Evolutionary conservation across 2,329 filamentous ascomycete genomes (phyloP).

Genomic region (Colletotrichum eremochloae): DNA sequence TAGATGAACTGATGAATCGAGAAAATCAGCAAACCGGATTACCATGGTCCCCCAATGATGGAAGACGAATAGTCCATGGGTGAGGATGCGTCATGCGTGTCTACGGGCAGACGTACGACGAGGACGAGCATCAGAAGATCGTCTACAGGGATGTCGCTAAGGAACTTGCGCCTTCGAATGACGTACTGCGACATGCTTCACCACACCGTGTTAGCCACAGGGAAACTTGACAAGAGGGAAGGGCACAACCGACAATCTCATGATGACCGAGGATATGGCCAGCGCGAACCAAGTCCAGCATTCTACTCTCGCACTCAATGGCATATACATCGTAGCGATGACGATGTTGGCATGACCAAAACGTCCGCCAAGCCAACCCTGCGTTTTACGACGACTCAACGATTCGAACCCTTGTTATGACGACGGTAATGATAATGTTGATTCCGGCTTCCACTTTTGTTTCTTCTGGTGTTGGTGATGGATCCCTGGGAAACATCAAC

Average conservation of each 20-base stretch:
- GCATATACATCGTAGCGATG: constrained; percentile 15
- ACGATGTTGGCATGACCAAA: not conserved
- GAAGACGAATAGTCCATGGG: not conserved
- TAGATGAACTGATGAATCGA: constrained; percentile 3
- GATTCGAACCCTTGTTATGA: not conserved
- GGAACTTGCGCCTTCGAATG: constrained; percentile 29
- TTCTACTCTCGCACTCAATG: constrained; percentile 22
- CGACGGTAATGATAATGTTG: not conserved
- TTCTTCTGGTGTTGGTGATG: not conserved
- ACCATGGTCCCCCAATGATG: not conserved
- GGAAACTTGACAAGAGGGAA: not conserved
- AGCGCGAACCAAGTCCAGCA: constrained; percentile 33
- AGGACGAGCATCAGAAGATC: constrained; percentile 33
- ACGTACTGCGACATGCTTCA: constrained; percentile 33
- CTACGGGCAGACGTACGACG: constrained; percentile 9
- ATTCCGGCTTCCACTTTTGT: not conserved
- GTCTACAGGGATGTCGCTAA: constrained; percentile 29
- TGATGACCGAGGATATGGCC: constrained; percentile 19
- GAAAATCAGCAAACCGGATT: not conserved
- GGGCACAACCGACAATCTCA: constrained; percentile 24
- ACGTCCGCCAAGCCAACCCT: not conserved
- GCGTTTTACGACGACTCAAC: too few relatives aligned
- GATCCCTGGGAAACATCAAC: not conserved
- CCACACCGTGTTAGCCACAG: not conserved
- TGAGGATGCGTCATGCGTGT: not conserved